Conservation (phyloP, 257 asterid species). For the Nicotiana paniculata region DNA sequence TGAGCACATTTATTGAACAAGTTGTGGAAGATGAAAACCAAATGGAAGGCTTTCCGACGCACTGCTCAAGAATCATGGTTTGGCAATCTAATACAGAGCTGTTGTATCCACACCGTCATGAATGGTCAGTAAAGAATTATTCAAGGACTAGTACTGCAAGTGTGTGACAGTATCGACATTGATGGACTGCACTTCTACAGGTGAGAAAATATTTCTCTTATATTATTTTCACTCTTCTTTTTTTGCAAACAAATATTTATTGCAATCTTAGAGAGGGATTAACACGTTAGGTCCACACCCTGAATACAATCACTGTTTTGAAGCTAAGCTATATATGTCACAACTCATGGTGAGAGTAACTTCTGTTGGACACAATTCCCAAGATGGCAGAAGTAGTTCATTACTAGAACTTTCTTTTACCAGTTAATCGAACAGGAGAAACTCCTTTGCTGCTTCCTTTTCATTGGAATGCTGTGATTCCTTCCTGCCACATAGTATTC, state of each 20-base stretch:
- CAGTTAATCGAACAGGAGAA: neutral
- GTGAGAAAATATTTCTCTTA: neutral
- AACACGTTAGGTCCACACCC: neutral
- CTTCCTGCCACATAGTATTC: neutral
- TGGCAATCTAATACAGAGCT: constrained; percentile 41
- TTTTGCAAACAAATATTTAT: neutral
- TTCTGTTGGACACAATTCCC: neutral
- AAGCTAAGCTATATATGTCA: neutral
- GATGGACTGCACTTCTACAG: neutral
- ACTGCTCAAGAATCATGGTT: constrained; percentile 44
- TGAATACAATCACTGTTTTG: neutral
- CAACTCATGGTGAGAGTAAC: neutral
- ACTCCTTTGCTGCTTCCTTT: neutral
- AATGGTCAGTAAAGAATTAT: constrained; percentile 6
- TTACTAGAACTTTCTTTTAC: neutral
- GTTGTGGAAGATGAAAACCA: constrained; percentile 77
- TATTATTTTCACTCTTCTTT: too few species aligned
- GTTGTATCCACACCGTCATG: constrained; percentile 16
- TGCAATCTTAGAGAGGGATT: neutral
- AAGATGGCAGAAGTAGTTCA: neutral
- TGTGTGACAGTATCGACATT: constrained; percentile 13
- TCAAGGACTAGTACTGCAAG: constrained; percentile 21
- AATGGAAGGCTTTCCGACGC: constrained; percentile 57
- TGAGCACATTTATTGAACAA: constrained; percentile 60
- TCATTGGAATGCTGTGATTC: neutral